These are phyloP conservation scores for Thielaviopsis punctulata DNA, from an alignment of 2,329 filamentous ascomycete genomes.

Conservation along the genomic window DNA sequence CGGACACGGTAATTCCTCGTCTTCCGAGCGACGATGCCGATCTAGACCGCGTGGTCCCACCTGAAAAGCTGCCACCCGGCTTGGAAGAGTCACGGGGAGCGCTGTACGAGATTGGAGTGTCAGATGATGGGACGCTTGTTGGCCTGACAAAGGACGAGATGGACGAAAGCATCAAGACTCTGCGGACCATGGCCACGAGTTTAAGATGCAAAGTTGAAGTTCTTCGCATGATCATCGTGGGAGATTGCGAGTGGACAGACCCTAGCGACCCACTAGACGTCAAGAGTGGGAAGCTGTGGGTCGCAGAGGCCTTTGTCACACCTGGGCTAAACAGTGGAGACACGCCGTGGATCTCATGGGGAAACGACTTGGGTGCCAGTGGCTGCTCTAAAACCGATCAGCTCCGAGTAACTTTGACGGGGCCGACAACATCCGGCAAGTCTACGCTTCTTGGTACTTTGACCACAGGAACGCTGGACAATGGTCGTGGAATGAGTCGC, in stretches of 20 bases:
- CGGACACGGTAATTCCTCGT: slow-evolving; percentile 56
- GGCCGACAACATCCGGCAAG: slow-evolving; percentile 81
- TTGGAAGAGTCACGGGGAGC: slow-evolving; percentile 87
- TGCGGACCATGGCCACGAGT: slow-evolving; percentile 82
- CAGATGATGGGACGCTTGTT: slow-evolving; percentile 81
- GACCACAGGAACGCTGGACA: slow-evolving; percentile 75
- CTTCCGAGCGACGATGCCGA: slow-evolving; percentile 47
- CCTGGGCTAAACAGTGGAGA: slow-evolving; percentile 35
- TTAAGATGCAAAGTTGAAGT: slow-evolving; percentile 75
- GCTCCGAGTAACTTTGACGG: slow-evolving; percentile 70
- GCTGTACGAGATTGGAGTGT: slow-evolving; percentile 89
- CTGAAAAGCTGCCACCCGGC: slow-evolving; percentile 50
- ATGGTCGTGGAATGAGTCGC: slow-evolving; percentile 78
- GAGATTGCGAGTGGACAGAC: slow-evolving; percentile 55
- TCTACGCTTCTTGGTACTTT: slow-evolving; percentile 79
- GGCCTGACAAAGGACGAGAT: slow-evolving; percentile 82
- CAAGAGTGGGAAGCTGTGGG: slow-evolving; percentile 44
- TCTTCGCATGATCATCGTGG: slow-evolving; percentile 66
- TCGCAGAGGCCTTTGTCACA: slow-evolving; percentile 77
- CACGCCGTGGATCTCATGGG: slow-evolving; percentile 2
- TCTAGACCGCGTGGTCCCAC: slow-evolving; percentile 28
- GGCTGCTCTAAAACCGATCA: slow-evolving; percentile 45
- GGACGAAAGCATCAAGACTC: slow-evolving; percentile 71
- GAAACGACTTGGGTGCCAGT: neutral
- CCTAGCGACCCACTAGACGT: slow-evolving; percentile 15